Percentiles rank a stretch among this genome's conserved stretches.
Conservation (phyloP, 257 asterid species). For the Lycium barbarum region DNA sequence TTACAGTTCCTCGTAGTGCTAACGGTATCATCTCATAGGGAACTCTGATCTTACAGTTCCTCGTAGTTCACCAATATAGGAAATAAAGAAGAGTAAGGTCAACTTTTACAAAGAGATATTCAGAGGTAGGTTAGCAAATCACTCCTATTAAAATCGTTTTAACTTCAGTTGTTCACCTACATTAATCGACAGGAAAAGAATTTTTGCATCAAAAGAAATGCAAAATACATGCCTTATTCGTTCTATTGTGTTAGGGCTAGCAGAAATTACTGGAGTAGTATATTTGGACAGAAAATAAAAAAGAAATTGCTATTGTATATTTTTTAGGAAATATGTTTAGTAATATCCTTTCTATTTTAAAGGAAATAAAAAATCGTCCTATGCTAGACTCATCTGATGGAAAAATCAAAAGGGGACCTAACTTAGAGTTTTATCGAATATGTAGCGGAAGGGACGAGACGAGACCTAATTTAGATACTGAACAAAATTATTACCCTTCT, state of each 20-base stretch:
- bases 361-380: too few species aligned
- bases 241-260: background rate
- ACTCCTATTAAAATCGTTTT: background rate
- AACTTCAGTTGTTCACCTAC: constrained; percentile 21
- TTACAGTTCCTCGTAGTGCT: background rate
- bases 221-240: background rate
- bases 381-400: background rate
- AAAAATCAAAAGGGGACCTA: background rate
- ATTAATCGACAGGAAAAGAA: background rate
- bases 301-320: too few species aligned
- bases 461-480: background rate
- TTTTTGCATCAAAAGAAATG: background rate
- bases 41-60: constrained; percentile 10
- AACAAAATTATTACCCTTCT: background rate
- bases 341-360: too few species aligned
- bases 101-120: background rate
- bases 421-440: background rate
- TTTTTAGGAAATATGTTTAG: too few species aligned
- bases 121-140: constrained; percentile 19
- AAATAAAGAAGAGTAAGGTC: constrained; percentile 4
- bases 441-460: background rate
- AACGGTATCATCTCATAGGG: background rate
- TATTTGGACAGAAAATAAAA: too few species aligned
- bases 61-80: constrained; percentile 22
- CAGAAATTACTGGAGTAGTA: too few species aligned